Conservation (phyloP, 768 basidiomycete genomes). For the Candolleomyces aberdarensis region DNA sequence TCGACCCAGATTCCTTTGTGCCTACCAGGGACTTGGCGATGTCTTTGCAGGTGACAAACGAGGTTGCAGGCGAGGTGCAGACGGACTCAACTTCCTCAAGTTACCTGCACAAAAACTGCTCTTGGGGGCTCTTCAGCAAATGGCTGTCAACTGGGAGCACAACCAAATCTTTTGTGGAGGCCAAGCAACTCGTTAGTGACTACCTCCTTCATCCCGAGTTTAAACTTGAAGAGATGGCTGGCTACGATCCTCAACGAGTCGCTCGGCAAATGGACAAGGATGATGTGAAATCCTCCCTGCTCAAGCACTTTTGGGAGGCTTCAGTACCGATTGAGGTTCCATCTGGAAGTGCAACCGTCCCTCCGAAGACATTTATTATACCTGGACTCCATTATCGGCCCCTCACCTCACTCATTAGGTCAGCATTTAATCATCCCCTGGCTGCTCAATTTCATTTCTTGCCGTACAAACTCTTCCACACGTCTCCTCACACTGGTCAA, state of each 20-base stretch:
- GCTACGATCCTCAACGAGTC: slow-evolving; percentile 10
- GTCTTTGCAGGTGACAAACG: neutral
- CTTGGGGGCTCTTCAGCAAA: neutral
- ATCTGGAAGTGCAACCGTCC: slow-evolving; percentile 15
- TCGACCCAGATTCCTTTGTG: slow-evolving; percentile 25
- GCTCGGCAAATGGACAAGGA: slow-evolving; percentile 10
- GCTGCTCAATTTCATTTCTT: slow-evolving; percentile 22
- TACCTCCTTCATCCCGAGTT: slow-evolving; percentile 14
- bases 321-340: slow-evolving; percentile 22
- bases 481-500: neutral
- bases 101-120: neutral
- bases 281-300: slow-evolving; percentile 1
- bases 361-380: slow-evolving; percentile 18
- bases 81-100: neutral
- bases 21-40: slow-evolving; percentile 8
- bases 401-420: slow-evolving; percentile 21
- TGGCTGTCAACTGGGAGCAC: slow-evolving; percentile 12
- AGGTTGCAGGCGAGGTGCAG: neutral
- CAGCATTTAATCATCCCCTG: slow-evolving; percentile 18
- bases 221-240: slow-evolving; percentile 3
- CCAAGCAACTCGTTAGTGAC: slow-evolving; percentile 9
- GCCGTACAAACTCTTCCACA: slow-evolving; percentile 25
- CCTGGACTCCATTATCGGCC: slow-evolving; percentile 22
- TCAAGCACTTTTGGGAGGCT: slow-evolving; percentile 8
- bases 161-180: neutral